Evolutionary conservation across 345 rosid species (phyloP).

Genomic region (Murraya paniculata): DNA sequence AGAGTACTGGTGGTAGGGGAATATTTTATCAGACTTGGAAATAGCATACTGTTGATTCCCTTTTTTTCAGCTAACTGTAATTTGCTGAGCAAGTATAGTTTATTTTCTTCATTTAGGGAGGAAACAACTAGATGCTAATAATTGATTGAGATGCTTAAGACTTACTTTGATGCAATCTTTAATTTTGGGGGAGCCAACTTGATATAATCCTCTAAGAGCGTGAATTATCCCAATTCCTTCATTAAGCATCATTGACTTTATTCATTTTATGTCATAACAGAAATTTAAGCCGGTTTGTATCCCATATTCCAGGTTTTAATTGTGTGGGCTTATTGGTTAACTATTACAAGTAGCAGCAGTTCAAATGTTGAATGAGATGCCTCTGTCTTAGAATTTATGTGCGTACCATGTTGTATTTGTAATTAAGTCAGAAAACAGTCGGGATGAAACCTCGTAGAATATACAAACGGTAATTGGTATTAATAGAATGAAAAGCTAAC

Average conservation of each 20-base stretch:
- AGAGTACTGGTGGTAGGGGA: conserved; percentile 82
- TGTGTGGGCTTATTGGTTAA: neutral
- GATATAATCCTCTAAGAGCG: neutral
- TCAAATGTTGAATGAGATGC: conserved; percentile 5
- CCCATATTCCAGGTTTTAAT: neutral
- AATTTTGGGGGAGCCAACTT: conserved; percentile 7
- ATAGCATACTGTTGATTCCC: conserved; percentile 8
- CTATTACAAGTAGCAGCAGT: neutral
- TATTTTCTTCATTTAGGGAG: neutral
- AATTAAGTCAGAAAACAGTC: neutral
- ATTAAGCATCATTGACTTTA: neutral
- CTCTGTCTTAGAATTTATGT: neutral
- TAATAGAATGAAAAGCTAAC: neutral
- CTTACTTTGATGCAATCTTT: neutral
- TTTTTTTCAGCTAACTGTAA: neutral
- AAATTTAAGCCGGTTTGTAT: neutral
- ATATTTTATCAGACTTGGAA: conserved; percentile 17
- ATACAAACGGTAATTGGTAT: neutral
- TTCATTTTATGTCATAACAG: neutral
- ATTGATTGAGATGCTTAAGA: neutral
- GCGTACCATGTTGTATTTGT: neutral
- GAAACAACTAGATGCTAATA: neutral
- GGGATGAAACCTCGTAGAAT: neutral
- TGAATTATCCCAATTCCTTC: neutral
- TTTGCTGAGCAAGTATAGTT: neutral